Conservation (phyloP, 2,329 filamentous ascomycete genomes). For the Botrytis fragariae region DNA sequence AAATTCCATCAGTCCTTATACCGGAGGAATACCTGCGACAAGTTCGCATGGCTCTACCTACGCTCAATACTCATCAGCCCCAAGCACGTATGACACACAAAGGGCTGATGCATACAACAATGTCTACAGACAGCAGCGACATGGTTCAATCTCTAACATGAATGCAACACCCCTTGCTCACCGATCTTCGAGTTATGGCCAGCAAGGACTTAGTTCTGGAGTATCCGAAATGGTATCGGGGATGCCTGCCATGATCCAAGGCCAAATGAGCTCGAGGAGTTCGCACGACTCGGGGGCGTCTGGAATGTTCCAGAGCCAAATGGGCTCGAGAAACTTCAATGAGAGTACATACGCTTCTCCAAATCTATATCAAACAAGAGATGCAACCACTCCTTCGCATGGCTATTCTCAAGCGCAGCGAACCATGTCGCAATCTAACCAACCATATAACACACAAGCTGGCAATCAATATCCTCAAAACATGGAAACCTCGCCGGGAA, state of each 20-base stretch:
- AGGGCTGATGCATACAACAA: slow-evolving; percentile 31
- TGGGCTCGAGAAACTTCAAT: slow-evolving; percentile 3
- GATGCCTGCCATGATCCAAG: slow-evolving; percentile 9
- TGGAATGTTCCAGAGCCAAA: slow-evolving; percentile 12
- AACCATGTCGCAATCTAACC: background rate
- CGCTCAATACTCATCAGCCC: slow-evolving; percentile 28
- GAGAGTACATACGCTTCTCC: background rate
- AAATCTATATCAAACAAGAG: slow-evolving; percentile 15
- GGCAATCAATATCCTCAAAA: slow-evolving; percentile 1
- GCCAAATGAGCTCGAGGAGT: slow-evolving; percentile 1
- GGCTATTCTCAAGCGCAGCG: slow-evolving; percentile 25
- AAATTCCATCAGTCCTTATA: slow-evolving; percentile 18
- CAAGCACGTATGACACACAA: slow-evolving; percentile 30
- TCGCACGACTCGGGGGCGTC: background rate
- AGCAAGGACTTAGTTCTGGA: slow-evolving; percentile 8
- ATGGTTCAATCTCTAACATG: slow-evolving; percentile 31
- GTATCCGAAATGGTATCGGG: slow-evolving; percentile 1
- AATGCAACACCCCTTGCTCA: slow-evolving; percentile 25
- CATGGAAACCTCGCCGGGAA: slow-evolving; percentile 27
- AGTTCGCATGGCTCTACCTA: slow-evolving; percentile 24
- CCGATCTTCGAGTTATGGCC: slow-evolving; percentile 30
- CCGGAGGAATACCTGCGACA: slow-evolving; percentile 6
- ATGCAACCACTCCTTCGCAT: slow-evolving; percentile 22
- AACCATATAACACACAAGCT: slow-evolving; percentile 7
- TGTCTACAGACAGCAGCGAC: slow-evolving; percentile 30